A percentile compares a stretch with the other conserved stretches of the same genome.
Evolutionary conservation across 2,329 filamentous ascomycete genomes (phyloP).

Genomic region (Dryadomyces quercivorus): DNA sequence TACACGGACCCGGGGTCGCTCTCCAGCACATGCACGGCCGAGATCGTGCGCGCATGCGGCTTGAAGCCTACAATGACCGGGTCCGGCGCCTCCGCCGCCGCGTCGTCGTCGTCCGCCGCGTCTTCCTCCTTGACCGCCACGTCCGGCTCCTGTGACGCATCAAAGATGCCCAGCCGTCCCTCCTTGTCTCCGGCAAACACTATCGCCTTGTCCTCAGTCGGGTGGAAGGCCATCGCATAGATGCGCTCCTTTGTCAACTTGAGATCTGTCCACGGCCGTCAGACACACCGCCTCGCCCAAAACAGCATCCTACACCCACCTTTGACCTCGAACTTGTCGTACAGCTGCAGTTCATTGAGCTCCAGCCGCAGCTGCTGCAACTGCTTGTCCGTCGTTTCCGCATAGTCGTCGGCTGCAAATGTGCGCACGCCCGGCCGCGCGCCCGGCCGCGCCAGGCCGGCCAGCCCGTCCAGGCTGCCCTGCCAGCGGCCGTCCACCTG

Average conservation of each 20-base stretch:
- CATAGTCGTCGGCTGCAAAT: constrained; percentile 70
- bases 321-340: constrained; percentile 73
- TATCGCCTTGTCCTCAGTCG: constrained; percentile 71
- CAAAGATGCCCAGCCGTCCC: constrained; percentile 81
- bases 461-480: constrained; percentile 51
- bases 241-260: constrained; percentile 83
- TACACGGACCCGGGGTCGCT: constrained; percentile 64
- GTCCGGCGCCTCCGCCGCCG: constrained; percentile 50
- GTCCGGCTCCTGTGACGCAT: constrained; percentile 56
- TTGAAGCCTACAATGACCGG: constrained; percentile 85
- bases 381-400: constrained; percentile 66
- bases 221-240: constrained; percentile 82
- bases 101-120: constrained; percentile 54
- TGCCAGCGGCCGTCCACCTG: constrained; percentile 70
- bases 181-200: constrained; percentile 93
- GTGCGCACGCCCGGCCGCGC: constrained; percentile 75
- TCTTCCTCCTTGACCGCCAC: constrained; percentile 35
- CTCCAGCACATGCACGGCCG: constrained; percentile 67
- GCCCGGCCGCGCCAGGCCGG: constrained; percentile 36
- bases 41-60: constrained; percentile 78
- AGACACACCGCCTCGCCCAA: no score
- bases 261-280: constrained; percentile 46
- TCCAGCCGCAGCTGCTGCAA: constrained; percentile 60
- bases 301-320: constrained; percentile 41
- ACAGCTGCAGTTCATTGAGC: constrained; percentile 67